Base-by-base conservation (phyloP, 164 flowering plant species). In the Tinospora cordifolia region DNA sequence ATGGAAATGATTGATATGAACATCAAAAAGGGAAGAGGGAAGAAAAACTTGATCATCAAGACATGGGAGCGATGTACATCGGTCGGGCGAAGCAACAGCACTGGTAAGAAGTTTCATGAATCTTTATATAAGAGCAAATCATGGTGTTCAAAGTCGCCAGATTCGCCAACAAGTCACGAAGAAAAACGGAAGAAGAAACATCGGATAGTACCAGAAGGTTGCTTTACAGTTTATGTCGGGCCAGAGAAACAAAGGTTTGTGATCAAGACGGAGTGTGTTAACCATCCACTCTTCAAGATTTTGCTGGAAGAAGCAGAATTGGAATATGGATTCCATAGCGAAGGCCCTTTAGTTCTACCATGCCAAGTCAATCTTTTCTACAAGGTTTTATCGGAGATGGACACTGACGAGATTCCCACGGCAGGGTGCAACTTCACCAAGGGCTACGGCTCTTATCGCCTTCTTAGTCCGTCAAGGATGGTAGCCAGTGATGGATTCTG, bases 51-150 rank as follows among this genome's bases (percentile, higher is more conserved):
- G 76, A 79, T 89, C 63, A 21, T 51, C 25, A 85, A 84, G 75
- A 83, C 90, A 54, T 83, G 85, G 87, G 82, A 84, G 60, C 69
- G 87, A 40, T 87, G 91, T 82, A 75, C 79, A 67, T 87, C 90
- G 8, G 12, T 85, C 2, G 78, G 82, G 39, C 70, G 76, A 1
- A 8, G 14, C 15, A 63, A 27, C 46, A 36, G 69, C 15, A 66
- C 73, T 22, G 66, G 65, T 34, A 58, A 41, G 72, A 64, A 8
- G 15, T 11, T 70, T 22, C 8, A 71, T 3, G 14, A 60, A 25
- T 12, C 71, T 14, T 63, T 65, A 19, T 40, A 41, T 15, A 84
- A 86, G 81, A 82, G 85, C 80, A 84, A 69, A 57, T 85, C 93
- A 13, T 87, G 90, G 88, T 79, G 70, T 0, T 49, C 54, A 4